These are phyloP conservation scores for Nitzschia sp. DNA, from an alignment of 108 stramenopile species.

Conservation along the genomic window DNA sequence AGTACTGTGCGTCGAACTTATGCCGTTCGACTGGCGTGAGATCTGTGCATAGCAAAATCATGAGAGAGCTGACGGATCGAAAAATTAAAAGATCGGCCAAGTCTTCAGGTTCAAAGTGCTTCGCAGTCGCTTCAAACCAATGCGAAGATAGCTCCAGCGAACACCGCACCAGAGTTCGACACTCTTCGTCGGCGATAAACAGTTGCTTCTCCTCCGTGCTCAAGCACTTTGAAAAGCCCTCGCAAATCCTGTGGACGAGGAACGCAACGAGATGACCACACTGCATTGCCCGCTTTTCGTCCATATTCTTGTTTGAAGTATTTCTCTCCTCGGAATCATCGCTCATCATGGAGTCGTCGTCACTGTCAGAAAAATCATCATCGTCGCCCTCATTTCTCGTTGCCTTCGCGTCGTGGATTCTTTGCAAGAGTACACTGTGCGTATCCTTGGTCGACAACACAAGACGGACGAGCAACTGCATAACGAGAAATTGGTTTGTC, in stretches of 20 bases:
- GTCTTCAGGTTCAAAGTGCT: slow-evolving; percentile 10
- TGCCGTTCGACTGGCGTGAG: neutral
- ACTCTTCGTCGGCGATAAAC: slow-evolving; percentile 13
- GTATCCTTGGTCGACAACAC: slow-evolving; percentile 17
- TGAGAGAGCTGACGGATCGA: neutral
- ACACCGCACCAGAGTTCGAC: neutral
- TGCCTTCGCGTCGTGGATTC: slow-evolving; percentile 15
- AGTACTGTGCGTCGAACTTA: neutral
- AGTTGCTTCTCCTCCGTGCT: slow-evolving; percentile 2
- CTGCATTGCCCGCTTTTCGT: slow-evolving; percentile 24
- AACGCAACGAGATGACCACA: slow-evolving; percentile 28
- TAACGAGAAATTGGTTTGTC: neutral
- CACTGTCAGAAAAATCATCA: slow-evolving; percentile 35
- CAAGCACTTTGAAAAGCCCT: slow-evolving; percentile 7
- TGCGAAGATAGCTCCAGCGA: slow-evolving; percentile 17
- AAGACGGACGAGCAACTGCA: slow-evolving; percentile 13
- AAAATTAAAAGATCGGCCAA: slow-evolving; percentile 21
- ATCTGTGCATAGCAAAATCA: neutral
- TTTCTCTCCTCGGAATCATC: slow-evolving; percentile 5
- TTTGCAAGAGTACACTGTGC: slow-evolving; percentile 2
- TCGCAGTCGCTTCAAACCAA: slow-evolving; percentile 19
- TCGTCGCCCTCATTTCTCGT: slow-evolving; percentile 1
- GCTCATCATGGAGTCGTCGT: slow-evolving; percentile 18
- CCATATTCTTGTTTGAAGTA: slow-evolving; percentile 3
- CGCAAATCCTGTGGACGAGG: slow-evolving; percentile 5